These are phyloP conservation scores for Phyllosticta citrichinensis DNA, from an alignment of 2,329 filamentous ascomycete species.

Conservation along the genomic window DNA sequence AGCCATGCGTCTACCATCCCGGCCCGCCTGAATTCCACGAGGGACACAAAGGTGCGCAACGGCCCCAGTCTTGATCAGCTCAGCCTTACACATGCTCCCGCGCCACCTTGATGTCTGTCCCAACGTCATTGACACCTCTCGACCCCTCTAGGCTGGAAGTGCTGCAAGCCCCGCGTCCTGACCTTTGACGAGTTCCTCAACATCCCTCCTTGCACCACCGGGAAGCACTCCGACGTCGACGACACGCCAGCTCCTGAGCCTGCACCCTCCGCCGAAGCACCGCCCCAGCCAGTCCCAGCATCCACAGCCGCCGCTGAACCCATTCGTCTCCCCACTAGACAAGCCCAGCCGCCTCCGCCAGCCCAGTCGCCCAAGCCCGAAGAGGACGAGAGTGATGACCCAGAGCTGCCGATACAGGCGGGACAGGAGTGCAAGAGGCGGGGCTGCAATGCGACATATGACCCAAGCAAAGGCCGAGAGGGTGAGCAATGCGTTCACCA, in stretches of 20 bases:
- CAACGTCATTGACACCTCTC: constrained; percentile 4
- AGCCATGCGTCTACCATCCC: constrained; percentile 84
- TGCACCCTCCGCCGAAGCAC: constrained; percentile 23
- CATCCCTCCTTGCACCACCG: constrained; percentile 86
- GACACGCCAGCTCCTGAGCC: constrained; percentile 47
- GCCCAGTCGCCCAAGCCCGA: constrained; percentile 47
- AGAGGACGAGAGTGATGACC: constrained; percentile 51
- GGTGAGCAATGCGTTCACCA: constrained; percentile 78
- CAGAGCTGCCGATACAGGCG: constrained; percentile 71
- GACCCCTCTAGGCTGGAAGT: constrained; percentile 75
- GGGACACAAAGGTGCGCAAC: constrained; percentile 79
- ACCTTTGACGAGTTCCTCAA: constrained; percentile 97
- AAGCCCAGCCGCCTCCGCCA: constrained; percentile 18
- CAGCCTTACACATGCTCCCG: background rate
- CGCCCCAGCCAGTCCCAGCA: constrained; percentile 9
- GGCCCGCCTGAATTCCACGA: constrained; percentile 90
- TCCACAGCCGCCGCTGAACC: constrained; percentile 11
- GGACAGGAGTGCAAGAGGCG: constrained; percentile 69
- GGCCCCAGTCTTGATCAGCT: background rate
- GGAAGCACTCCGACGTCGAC: constrained; percentile 85
- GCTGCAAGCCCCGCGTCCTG: constrained; percentile 92
- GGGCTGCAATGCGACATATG: constrained; percentile 51
- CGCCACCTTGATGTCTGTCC: background rate
- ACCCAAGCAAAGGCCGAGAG: constrained; percentile 28
- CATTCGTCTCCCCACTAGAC: constrained; percentile 17